Base-by-base conservation (phyloP, 371 early-diverging fungal genomes). In the Dinochytrium kinnereticum region DNA sequence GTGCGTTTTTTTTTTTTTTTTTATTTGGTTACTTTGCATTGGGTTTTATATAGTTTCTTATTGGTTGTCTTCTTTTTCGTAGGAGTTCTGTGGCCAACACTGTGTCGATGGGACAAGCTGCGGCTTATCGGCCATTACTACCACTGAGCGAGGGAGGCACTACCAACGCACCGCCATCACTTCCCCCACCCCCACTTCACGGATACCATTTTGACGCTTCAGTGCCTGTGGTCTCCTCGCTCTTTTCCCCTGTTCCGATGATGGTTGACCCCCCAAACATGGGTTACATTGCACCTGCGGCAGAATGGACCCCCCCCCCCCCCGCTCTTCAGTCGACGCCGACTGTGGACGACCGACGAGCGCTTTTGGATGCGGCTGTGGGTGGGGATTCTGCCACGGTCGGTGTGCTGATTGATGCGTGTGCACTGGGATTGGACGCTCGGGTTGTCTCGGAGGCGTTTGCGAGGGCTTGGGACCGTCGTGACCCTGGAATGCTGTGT, bases 381-480 rank as follows among this genome's bases (percentile, higher is more conserved):
- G 36, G 38, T 7, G 77, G 77, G 19, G 66, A 72, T 38, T n/a
- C 31, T 34, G 64, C 55, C 30, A 68, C 66, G 28, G 51, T 76
- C 17, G 51, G 50, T 1, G 28, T 69, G 30, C 44, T 76, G 0
- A 68, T 76, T 37, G 71, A 51, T 15, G 38, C 59, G 21, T 68
- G 65, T 24, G 69, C 70, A 2, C 70, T 76, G 36, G 30, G 33
- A 31, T 59, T 76, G 21, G 77, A 76, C 40, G 59, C 73, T 2
- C 61, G 70, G 13, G 70, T 72, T 0, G 37, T 69, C 19, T 55
- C 77, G 15, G 77, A 76, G 61, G 77, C 70, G 10, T 76, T 76
- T 65, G n/a, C 70, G n/a, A 68, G 77, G 24, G 77, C 77, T 10
- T 76, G 70, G 72, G 77, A 76, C 40, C 38, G 57, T n/a, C 69